Evolutionary conservation across 257 asterid genomes (phyloP), one percentile per base, ranked within the genome.

Genomic region (Nicotiana benthamiana): DNA sequence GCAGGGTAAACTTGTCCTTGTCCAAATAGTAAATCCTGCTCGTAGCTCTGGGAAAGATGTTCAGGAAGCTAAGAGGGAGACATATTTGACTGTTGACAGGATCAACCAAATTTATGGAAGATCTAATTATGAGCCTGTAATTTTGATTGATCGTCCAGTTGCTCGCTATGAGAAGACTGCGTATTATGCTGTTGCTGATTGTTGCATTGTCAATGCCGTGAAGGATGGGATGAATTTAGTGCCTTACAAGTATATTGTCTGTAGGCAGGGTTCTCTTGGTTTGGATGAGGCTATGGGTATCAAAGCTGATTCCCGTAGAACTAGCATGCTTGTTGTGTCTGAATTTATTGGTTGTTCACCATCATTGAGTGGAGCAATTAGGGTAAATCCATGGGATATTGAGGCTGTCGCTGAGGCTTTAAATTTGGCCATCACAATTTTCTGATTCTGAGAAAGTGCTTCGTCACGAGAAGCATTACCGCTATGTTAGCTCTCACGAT

Each of bases 341-440:
- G 97, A 94, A 84, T 94, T 94, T 82, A 87, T 93, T 77, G 98
- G 98, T 66, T 94, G 98, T 87, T 94, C 98, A n/a, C 97, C 98
- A 5, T 93, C 98, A 77, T 79, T 93, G 74, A 93, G 97, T 85
- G 97, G 98, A 83, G 97, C 96, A 65, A 91, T 93, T 48, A 89
- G 98, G 90, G 97, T 94, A 46, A 94, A 94, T 81, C 97, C 98
- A 12, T 94, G 97, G 98, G 97, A 94, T 85, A 90, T 89, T 61
- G 96, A 93, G 81, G 88, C 95, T 43, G 98, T 93, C 18, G 96
- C 97, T 8, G 97, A 93, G 94, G 97, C 97, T 46, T 80, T 94
- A 84, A 79, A 84, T 77, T 70, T 59, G 83, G 97, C 97, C 8
- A 84, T 93, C 68, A 82, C 92, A 60, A 89, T 93, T 87, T 87